Evolutionary conservation across 2,329 filamentous ascomycete species (phyloP).

Genomic region (Exserohilum turcica): DNA sequence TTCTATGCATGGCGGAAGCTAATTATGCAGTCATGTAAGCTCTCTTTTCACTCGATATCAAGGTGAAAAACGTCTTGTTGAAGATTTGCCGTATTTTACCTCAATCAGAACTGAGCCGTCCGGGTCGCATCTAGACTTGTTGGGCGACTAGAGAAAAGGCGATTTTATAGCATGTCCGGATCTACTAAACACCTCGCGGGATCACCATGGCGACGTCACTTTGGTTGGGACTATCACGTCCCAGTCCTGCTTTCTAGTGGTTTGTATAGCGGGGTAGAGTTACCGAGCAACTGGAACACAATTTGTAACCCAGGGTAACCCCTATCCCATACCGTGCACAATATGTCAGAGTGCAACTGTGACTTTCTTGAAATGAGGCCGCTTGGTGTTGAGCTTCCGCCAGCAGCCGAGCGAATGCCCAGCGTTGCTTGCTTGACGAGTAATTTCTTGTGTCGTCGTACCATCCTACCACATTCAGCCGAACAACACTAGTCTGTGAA

Average conservation of each 20-base stretch:
- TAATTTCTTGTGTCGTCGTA: constrained; percentile 9
- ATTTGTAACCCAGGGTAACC: neutral
- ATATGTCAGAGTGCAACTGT: neutral
- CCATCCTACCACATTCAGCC: constrained; percentile 5
- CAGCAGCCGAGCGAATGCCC: constrained; percentile 1
- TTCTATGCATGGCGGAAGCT: constrained; percentile 1
- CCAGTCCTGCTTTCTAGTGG: constrained; percentile 28
- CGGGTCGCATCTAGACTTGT: neutral
- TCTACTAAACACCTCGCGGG: neutral
- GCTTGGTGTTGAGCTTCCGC: constrained; percentile 5
- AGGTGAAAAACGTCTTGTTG: neutral
- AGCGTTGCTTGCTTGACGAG: constrained; percentile 15
- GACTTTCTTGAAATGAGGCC: neutral
- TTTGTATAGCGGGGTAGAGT: constrained; percentile 35
- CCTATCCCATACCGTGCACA: neutral
- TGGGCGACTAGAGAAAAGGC: neutral
- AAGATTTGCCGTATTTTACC: neutral
- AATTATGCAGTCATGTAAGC: neutral
- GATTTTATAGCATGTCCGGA: neutral
- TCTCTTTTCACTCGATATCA: neutral
- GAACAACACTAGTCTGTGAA: constrained; percentile 3
- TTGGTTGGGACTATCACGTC: constrained; percentile 9
- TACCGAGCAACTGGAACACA: constrained; percentile 15
- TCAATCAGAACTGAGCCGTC: neutral
- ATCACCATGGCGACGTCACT: constrained; percentile 23